Conservation (phyloP, 495 filamentous ascomycete species). For the Hypoxylon rickii region DNA sequence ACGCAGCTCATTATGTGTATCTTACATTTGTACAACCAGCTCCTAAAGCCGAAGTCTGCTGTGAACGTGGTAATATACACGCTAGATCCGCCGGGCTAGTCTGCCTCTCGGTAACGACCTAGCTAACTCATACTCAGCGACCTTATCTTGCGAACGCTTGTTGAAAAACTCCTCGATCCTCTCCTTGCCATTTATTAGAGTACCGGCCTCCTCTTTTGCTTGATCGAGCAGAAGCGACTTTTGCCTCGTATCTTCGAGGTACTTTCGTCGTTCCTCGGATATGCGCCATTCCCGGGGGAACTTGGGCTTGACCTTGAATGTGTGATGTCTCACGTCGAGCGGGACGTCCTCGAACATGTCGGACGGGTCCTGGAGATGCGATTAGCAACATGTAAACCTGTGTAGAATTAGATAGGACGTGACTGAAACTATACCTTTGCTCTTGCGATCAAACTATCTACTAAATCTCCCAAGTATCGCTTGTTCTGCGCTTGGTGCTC, state of each 20-base stretch:
- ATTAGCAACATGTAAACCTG: slow-evolving; percentile 4
- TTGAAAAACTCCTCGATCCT: slow-evolving; percentile 52
- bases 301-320: slow-evolving; percentile 64
- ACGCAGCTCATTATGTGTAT: background rate
- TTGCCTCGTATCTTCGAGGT: slow-evolving; percentile 63
- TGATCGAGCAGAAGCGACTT: slow-evolving; percentile 54
- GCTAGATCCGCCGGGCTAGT: too few relatives aligned
- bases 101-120: too few relatives aligned
- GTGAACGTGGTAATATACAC: background rate
- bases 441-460: slow-evolving; percentile 73
- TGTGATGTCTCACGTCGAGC: slow-evolving; percentile 86
- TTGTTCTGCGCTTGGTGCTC: slow-evolving; percentile 93
- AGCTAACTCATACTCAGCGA: too few relatives aligned
- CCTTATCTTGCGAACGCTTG: too few relatives aligned
- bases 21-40: background rate
- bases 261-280: slow-evolving; percentile 66
- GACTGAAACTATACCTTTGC: slow-evolving; percentile 61
- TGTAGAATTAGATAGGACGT: background rate
- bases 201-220: slow-evolving; percentile 49
- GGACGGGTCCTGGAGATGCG: slow-evolving; percentile 56
- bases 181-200: slow-evolving; percentile 59
- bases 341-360: slow-evolving; percentile 90
- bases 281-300: slow-evolving; percentile 86
- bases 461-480: slow-evolving; percentile 80
- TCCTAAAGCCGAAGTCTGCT: background rate